A percentile compares a stretch with the other conserved stretches of the same genome.
These are phyloP conservation scores for Aspergillus sp. DNA, from an alignment of 2,329 filamentous ascomycete species.

Conservation along the genomic window DNA sequence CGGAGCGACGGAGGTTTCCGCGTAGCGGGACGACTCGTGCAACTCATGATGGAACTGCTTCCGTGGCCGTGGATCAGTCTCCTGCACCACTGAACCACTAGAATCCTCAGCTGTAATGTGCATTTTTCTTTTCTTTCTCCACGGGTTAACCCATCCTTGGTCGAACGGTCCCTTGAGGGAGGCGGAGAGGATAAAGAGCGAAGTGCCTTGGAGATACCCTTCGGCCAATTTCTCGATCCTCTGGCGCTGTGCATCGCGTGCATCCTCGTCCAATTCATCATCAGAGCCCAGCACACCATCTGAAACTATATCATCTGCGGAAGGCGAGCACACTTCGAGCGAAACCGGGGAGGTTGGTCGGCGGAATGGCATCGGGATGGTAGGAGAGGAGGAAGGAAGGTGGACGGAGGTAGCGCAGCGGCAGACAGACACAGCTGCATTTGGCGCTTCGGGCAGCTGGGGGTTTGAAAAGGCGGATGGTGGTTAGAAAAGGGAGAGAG, in stretches of 20 bases:
- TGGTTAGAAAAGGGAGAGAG: background rate
- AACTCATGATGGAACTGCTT: slow-evolving; percentile 12
- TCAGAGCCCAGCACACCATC: slow-evolving; percentile 31
- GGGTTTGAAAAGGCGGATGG: background rate
- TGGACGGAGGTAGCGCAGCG: slow-evolving; percentile 7
- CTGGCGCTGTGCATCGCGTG: slow-evolving; percentile 31
- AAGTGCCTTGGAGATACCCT: slow-evolving; percentile 37
- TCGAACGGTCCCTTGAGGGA: slow-evolving; percentile 41
- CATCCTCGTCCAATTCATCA: slow-evolving; percentile 29
- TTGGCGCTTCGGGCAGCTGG: slow-evolving; percentile 8
- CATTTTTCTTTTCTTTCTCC: slow-evolving; percentile 26
- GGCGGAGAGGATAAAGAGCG: slow-evolving; percentile 41
- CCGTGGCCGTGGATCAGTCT: slow-evolving; percentile 20
- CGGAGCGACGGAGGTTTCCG: background rate
- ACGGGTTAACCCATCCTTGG: slow-evolving; percentile 41
- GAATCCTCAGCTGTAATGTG: slow-evolving; percentile 1
- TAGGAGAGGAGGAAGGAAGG: slow-evolving; percentile 1
- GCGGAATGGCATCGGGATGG: slow-evolving; percentile 26
- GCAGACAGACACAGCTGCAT: slow-evolving; percentile 14
- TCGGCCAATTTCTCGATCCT: slow-evolving; percentile 37
- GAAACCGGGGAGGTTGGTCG: slow-evolving; percentile 27
- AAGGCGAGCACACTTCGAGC: slow-evolving; percentile 28
- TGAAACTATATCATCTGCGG: slow-evolving; percentile 18
- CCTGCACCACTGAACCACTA: slow-evolving; percentile 19
- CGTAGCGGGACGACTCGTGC: background rate